phyloP scores from a whole-genome alignment of 768 basidiomycete species.

The Boletus reticulatus region DNA sequence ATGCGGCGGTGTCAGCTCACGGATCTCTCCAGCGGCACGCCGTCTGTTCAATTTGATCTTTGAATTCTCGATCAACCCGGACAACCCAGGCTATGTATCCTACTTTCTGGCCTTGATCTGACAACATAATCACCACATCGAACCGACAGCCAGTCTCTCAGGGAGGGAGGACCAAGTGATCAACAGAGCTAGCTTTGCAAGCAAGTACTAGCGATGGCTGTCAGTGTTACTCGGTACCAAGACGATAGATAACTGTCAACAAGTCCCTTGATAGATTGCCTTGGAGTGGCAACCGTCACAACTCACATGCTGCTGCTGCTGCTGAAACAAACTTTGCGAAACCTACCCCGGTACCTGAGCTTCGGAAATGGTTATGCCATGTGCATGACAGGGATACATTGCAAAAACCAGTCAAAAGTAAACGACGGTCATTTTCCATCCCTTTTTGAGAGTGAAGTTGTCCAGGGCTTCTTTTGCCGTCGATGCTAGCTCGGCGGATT shows the following conservation, averaged over 20 bases:
- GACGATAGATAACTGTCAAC: not conserved
- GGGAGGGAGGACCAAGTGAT: too few relatives aligned
- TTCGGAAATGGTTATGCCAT: constrained; percentile 28
- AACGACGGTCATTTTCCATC: constrained; percentile 77
- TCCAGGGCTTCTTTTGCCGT: constrained; percentile 81
- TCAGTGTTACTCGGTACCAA: too few relatives aligned
- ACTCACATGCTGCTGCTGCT: not conserved
- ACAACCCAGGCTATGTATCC: too few relatives aligned
- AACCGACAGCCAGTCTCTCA: too few relatives aligned
- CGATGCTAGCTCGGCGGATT: constrained; percentile 68
- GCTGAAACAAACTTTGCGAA: not conserved
- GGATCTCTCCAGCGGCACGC: not conserved
- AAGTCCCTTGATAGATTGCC: not conserved
- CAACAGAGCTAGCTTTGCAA: not conserved
- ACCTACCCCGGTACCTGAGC: constrained; percentile 37
- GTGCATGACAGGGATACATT: constrained; percentile 9
- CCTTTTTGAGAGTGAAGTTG: constrained; percentile 84
- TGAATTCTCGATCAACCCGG: too few relatives aligned
- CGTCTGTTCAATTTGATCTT: not conserved
- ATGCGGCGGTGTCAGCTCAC: not conserved
- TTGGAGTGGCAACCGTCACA: not conserved
- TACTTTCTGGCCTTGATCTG: too few relatives aligned
- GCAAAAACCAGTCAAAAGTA: constrained; percentile 45
- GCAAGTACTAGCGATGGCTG: not conserved
- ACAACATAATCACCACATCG: too few relatives aligned